Conservation (phyloP, 495 filamentous ascomycete genomes). For the Staphylotrichum longicolle region DNA sequence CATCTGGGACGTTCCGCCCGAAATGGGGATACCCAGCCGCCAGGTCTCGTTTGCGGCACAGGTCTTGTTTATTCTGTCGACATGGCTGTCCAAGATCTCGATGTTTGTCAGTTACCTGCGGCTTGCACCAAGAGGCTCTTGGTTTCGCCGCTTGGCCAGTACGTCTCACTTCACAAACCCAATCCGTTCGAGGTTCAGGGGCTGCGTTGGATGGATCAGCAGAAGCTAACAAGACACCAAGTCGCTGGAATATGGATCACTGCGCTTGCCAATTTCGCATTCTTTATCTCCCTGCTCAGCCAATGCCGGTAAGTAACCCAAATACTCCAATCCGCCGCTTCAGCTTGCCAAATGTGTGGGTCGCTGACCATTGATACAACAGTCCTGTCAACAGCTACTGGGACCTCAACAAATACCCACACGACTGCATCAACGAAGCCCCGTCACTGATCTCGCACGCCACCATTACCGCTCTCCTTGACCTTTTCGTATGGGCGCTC, state of each 20-base stretch:
- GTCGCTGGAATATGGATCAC: constrained; percentile 25
- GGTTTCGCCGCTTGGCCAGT: constrained; percentile 40
- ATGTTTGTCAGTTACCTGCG: constrained; percentile 53
- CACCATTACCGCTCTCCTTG: constrained; percentile 35
- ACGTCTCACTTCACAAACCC: neutral
- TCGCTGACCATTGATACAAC: neutral
- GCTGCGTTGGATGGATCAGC: too few species aligned
- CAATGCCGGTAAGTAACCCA: constrained; percentile 24
- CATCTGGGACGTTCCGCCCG: constrained; percentile 27
- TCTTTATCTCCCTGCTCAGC: constrained; percentile 38
- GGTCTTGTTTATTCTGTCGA: constrained; percentile 28
- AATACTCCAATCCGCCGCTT: neutral
- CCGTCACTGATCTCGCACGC: constrained; percentile 30
- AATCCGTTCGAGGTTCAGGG: too few species aligned
- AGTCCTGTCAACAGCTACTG: constrained; percentile 39
- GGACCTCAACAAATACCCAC: constrained; percentile 20
- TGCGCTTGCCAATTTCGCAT: constrained; percentile 24
- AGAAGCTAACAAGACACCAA: neutral
- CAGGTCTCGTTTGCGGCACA: constrained; percentile 33
- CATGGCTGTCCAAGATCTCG: constrained; percentile 45
- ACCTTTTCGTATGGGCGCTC: constrained; percentile 43
- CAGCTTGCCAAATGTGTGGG: too few species aligned
- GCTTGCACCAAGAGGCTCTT: constrained; percentile 41
- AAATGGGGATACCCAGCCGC: constrained; percentile 18
- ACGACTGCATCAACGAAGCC: constrained; percentile 34